These are phyloP conservation scores for Aspergillus sp. DNA, from an alignment of 2,329 filamentous ascomycete species.

Conservation along the genomic window DNA sequence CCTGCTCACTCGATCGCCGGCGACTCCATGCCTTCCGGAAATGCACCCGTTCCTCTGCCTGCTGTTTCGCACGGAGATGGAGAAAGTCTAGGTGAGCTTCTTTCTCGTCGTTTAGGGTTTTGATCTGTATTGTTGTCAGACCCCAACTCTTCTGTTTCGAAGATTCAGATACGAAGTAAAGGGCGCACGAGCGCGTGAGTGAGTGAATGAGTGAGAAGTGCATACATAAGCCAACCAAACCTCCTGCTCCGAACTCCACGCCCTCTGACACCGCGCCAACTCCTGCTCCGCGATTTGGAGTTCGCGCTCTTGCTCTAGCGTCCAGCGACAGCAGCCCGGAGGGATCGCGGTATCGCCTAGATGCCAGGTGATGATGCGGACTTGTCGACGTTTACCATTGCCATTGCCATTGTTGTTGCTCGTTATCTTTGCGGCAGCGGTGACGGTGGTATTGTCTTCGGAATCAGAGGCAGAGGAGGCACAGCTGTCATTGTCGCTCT, in stretches of 20 bases:
- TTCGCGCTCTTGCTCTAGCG: constrained; percentile 21
- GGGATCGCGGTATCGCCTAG: constrained; percentile 14
- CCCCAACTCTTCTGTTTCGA: background rate
- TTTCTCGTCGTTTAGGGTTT: constrained; percentile 26
- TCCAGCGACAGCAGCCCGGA: constrained; percentile 21
- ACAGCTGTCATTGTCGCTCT: background rate
- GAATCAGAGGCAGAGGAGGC: background rate
- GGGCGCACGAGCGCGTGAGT: no score
- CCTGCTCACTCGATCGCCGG: no score
- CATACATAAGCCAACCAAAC: constrained; percentile 28
- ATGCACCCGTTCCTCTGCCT: constrained; percentile 25
- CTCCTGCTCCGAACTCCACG: constrained; percentile 31
- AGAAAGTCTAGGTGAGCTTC: constrained; percentile 25
- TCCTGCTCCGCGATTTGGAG: constrained; percentile 20
- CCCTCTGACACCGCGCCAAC: constrained; percentile 26
- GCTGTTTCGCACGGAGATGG: constrained; percentile 23
- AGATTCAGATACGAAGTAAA: background rate
- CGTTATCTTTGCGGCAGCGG: constrained; percentile 5
- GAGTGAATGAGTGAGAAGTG: constrained; percentile 1
- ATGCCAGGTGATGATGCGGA: constrained; percentile 22
- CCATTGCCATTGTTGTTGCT: constrained; percentile 4
- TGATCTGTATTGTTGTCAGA: constrained; percentile 15
- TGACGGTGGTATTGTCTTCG: no score
- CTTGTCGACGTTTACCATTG: constrained; percentile 2
- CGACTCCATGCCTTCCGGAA: constrained; percentile 24